phyloP scores from a whole-genome alignment of 176 grass and related monocot genomes.

The Poa pratensis region DNA sequence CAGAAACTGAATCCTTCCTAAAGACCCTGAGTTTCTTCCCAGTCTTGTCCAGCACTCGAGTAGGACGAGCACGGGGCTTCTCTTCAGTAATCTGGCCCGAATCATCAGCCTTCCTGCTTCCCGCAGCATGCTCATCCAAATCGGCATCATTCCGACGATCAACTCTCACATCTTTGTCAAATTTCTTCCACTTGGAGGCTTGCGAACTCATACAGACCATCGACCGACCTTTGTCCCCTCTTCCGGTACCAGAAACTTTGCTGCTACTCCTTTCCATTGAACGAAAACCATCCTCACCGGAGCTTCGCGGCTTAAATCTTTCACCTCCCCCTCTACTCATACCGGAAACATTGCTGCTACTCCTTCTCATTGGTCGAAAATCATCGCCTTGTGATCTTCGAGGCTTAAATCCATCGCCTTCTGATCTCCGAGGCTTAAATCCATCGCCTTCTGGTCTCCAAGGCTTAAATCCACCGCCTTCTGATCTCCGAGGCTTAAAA shows the following conservation, averaged over 20 bases:
- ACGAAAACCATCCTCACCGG: conserved; percentile 28
- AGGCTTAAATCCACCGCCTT: conserved; percentile 19
- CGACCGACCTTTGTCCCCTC: conserved; percentile 22
- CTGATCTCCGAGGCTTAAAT: conserved; percentile 31
- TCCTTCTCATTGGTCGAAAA: not conserved
- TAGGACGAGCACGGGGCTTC: conserved; percentile 41
- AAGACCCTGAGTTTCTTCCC: conserved; percentile 79
- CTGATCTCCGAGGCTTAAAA: conserved; percentile 34
- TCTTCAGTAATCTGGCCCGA: conserved; percentile 42
- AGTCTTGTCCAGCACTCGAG: conserved; percentile 68
- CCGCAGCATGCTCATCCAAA: conserved; percentile 39
- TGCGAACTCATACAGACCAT: not conserved
- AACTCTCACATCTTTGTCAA: conserved; percentile 36
- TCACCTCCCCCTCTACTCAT: conserved; percentile 22
- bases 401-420: conserved; percentile 20
- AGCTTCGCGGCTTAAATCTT: conserved; percentile 24
- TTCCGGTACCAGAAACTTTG: conserved; percentile 26
- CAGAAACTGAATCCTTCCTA: conserved; percentile 58
- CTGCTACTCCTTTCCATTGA: conserved; percentile 36
- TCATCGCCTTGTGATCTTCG: not conserved
- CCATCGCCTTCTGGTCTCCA: conserved; percentile 20
- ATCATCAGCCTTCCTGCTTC: conserved; percentile 49
- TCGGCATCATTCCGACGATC: not conserved
- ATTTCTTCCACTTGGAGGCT: conserved; percentile 35
- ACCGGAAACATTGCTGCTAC: not conserved